Conservation (phyloP, 2,329 filamentous ascomycete genomes). For the Trichoderma cornu-damae region DNA sequence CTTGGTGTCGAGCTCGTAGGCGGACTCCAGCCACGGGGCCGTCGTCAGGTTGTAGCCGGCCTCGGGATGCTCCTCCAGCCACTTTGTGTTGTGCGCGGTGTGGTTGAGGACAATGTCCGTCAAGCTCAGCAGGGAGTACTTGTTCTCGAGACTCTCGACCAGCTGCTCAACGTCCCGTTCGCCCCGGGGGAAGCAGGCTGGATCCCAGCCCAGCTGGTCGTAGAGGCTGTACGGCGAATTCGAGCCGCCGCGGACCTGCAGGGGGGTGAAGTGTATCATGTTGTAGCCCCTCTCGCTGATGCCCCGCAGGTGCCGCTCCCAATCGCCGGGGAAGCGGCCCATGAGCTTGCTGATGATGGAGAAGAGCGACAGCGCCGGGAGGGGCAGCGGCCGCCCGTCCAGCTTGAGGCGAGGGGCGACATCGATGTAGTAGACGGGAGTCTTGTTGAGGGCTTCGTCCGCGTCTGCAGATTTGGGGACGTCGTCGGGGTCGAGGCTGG, state of each 20-base stretch:
- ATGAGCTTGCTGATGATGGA: constrained; percentile 97
- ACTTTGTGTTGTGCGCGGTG: constrained; percentile 90
- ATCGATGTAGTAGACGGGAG: constrained; percentile 85
- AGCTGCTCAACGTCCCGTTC: constrained; percentile 75
- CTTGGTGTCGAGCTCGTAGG: constrained; percentile 56
- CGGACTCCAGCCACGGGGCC: constrained; percentile 69
- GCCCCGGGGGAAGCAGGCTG: constrained; percentile 73
- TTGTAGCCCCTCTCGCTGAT: constrained; percentile 94
- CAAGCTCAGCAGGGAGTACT: constrained; percentile 78
- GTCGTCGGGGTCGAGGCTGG: constrained; percentile 48
- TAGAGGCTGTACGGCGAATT: constrained; percentile 98
- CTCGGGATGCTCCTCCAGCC: constrained; percentile 91
- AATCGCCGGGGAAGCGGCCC: constrained; percentile 84
- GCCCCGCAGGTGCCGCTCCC: constrained; percentile 81
- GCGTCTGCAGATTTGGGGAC: constrained; percentile 27
- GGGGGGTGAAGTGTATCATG: constrained; percentile 96
- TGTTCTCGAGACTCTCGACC: constrained; percentile 74
- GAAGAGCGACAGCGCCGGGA: constrained; percentile 85
- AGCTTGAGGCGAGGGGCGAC: constrained; percentile 77
- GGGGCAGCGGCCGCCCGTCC: constrained; percentile 66
- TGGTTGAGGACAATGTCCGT: constrained; percentile 98
- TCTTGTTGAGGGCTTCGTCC: constrained; percentile 53
- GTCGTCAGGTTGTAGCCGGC: constrained; percentile 92
- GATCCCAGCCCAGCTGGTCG: constrained; percentile 85
- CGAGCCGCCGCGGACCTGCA: constrained; percentile 81